Conservation (phyloP, 805 yeast species). For the Kazachstania martiniae region DNA sequence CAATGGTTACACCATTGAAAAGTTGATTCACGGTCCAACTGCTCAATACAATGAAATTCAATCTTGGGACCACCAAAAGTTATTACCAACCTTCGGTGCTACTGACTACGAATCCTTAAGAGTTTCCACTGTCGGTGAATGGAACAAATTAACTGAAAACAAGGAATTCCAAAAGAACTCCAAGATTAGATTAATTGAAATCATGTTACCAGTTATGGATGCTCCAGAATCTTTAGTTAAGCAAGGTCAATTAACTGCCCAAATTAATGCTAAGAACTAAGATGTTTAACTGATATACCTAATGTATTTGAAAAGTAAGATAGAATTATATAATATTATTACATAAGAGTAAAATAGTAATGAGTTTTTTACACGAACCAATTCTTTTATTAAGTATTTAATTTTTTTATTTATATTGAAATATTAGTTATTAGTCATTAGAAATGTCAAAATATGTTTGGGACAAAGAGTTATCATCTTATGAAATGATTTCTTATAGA, state of each 20-base stretch:
- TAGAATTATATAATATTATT: too few relatives aligned
- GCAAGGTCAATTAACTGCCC: conserved; percentile 55
- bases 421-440: too few relatives aligned
- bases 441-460: too few relatives aligned
- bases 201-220: conserved; percentile 59
- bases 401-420: too few relatives aligned
- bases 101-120: conserved; percentile 43
- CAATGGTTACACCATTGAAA: conserved; percentile 67
- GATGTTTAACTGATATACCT: too few relatives aligned
- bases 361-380: too few relatives aligned
- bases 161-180: conserved; percentile 41
- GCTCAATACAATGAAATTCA: conserved; percentile 60
- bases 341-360: too few relatives aligned
- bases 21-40: conserved; percentile 57
- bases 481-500: too few relatives aligned
- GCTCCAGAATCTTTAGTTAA: conserved; percentile 56
- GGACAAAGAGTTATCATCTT: too few relatives aligned
- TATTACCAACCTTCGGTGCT: conserved; percentile 42
- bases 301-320: conserved; percentile 1
- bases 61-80: conserved; percentile 52
- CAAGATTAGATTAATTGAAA: conserved; percentile 55
- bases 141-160: conserved; percentile 39
- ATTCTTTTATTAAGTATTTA: too few relatives aligned
- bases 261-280: conserved; percentile 36
- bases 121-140: conserved; percentile 48